Evolutionary conservation across 345 rosid genomes (phyloP).

Genomic region (Odontarrhena argentea): DNA sequence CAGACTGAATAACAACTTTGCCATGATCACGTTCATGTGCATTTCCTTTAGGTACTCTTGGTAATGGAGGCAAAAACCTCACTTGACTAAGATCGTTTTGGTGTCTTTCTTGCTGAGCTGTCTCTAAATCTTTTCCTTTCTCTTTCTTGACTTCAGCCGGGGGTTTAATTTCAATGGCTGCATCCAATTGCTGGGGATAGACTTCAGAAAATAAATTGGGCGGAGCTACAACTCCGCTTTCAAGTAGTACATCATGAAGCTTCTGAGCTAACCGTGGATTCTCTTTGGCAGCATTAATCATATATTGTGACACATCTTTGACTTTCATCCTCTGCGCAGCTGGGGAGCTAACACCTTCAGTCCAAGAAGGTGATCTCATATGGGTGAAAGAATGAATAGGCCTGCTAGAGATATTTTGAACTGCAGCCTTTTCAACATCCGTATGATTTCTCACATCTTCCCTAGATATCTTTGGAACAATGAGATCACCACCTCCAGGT

Average conservation of each 20-base stretch:
- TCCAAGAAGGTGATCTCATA: slow-evolving; percentile 94
- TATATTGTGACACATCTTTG: slow-evolving; percentile 89
- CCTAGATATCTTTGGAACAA: slow-evolving; percentile 36
- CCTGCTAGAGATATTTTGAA: slow-evolving; percentile 51
- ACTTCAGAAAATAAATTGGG: slow-evolving; percentile 78
- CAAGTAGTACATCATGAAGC: slow-evolving; percentile 89
- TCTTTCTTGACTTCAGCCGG: slow-evolving; percentile 49
- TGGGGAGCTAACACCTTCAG: slow-evolving; percentile 94
- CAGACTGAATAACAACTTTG: slow-evolving; percentile 39
- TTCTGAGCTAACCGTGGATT: slow-evolving; percentile 91
- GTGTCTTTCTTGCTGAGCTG: slow-evolving; percentile 29
- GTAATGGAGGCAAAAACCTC: slow-evolving; percentile 67
- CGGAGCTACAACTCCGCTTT: slow-evolving; percentile 93
- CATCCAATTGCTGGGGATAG: slow-evolving; percentile 53
- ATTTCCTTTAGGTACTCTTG: slow-evolving; percentile 38
- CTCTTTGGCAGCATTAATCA: slow-evolving; percentile 97
- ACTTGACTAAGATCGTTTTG: slow-evolving; percentile 37
- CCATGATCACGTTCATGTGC: slow-evolving; percentile 39
- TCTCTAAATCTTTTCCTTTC: slow-evolving; percentile 40
- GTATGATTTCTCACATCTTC: slow-evolving; percentile 19
- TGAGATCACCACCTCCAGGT: slow-evolving; percentile 45
- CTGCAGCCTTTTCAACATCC: slow-evolving; percentile 30
- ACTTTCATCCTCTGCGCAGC: slow-evolving; percentile 86
- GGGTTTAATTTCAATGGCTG: slow-evolving; percentile 47
- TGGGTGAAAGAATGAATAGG: slow-evolving; percentile 59